These are phyloP conservation scores for Acephala macrosclerotiorum DNA, from an alignment of 2,329 filamentous ascomycete species.

Conservation along the genomic window DNA sequence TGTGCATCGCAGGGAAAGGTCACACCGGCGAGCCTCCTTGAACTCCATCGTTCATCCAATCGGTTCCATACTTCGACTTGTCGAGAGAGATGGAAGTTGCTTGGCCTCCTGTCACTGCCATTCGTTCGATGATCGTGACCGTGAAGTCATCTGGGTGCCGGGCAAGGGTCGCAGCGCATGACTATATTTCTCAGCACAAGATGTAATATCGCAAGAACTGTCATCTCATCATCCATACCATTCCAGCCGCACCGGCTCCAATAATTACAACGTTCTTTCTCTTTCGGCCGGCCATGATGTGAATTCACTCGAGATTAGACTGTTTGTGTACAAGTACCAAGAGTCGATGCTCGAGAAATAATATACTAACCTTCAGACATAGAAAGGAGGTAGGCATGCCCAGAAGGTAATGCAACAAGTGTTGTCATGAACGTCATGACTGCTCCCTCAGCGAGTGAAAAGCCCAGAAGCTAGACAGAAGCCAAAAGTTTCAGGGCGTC, in stretches of 20 bases:
- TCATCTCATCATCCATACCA: conserved; percentile 49
- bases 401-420: neutral
- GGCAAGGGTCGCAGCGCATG: conserved; percentile 71
- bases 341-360: neutral
- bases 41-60: conserved; percentile 69
- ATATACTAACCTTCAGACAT: neutral
- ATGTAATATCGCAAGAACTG: neutral
- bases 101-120: conserved; percentile 65
- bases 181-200: conserved; percentile 46
- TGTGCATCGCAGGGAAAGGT: conserved; percentile 47
- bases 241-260: conserved; percentile 69
- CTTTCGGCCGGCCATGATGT: conserved; percentile 19
- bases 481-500: neutral
- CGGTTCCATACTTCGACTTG: conserved; percentile 61
- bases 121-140: conserved; percentile 67
- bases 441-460: neutral
- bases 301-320: neutral
- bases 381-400: neutral
- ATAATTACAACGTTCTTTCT: conserved; percentile 63
- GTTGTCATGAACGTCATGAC: conserved; percentile 13
- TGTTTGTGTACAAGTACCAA: too few species aligned
- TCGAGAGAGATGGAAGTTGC: conserved; percentile 66
- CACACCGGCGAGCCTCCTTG: conserved; percentile 59
- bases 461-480: neutral
- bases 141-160: conserved; percentile 71